These are phyloP conservation scores for Collariella sp. DNA, from an alignment of 495 filamentous ascomycete species.

Conservation along the genomic window DNA sequence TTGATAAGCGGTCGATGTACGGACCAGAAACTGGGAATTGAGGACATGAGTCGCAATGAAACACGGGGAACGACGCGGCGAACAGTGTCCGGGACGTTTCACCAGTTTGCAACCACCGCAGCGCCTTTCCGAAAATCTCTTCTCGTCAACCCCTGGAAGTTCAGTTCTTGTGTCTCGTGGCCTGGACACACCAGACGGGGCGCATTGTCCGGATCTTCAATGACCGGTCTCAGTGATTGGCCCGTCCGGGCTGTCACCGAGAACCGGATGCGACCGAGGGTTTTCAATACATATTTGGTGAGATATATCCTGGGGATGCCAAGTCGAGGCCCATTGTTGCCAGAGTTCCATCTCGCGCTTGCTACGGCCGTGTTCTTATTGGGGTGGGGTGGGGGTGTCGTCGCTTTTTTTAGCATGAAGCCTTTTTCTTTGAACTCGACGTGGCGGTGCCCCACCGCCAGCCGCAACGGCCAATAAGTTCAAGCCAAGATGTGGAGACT, in stretches of 20 bases:
- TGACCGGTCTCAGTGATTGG: background rate
- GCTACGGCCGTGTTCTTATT: background rate
- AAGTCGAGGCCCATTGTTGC: background rate
- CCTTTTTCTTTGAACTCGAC: background rate
- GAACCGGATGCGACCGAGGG: too few species aligned
- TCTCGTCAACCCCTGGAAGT: too few species aligned
- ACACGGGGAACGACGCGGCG: background rate
- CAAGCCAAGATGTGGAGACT: background rate
- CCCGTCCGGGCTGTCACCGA: too few species aligned
- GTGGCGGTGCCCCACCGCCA: background rate
- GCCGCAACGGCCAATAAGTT: background rate
- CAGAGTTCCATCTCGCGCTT: background rate
- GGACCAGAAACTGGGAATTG: background rate
- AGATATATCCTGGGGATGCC: too few species aligned
- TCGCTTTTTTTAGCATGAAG: constrained; percentile 1
- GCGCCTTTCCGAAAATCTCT: too few species aligned
- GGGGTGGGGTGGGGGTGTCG: background rate
- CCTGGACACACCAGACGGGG: background rate
- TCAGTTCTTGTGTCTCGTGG: too few species aligned
- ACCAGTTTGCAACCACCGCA: background rate
- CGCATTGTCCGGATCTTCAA: background rate
- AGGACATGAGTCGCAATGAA: constrained; percentile 7
- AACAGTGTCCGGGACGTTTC: background rate
- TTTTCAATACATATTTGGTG: too few species aligned
- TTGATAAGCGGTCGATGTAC: background rate